Conservation (phyloP, 176 grass and related monocot species). For the Chloris gayana region DNA sequence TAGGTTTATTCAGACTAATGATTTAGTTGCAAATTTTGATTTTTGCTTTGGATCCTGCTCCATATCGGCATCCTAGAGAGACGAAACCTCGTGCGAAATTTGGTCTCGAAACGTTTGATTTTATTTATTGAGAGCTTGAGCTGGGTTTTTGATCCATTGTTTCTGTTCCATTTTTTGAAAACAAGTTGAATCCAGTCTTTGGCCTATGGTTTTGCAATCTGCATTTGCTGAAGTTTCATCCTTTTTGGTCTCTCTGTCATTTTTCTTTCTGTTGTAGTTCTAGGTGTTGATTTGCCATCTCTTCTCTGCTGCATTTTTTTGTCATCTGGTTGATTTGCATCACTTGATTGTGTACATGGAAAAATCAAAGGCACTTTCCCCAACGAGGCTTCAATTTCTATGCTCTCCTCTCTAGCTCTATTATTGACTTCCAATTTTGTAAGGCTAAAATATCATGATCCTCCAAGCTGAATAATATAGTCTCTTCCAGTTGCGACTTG, state of each 20-base stretch:
- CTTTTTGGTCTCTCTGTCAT: slow-evolving; percentile 47
- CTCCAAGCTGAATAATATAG: slow-evolving; percentile 36
- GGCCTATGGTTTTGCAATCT: background rate
- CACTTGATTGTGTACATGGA: background rate
- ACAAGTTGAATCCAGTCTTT: background rate
- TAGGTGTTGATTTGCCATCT: slow-evolving; percentile 19
- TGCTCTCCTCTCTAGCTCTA: slow-evolving; percentile 8
- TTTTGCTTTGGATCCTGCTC: background rate
- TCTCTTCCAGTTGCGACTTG: slow-evolving; percentile 18
- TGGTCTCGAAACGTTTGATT: background rate
- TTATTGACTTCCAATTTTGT: slow-evolving; percentile 28
- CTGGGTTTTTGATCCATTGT: background rate
- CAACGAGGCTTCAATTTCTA: slow-evolving; percentile 36
- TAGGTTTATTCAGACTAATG: background rate
- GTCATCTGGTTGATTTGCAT: slow-evolving; percentile 31
- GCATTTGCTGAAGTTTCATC: background rate
- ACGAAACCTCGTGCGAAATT: background rate
- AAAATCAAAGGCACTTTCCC: slow-evolving; percentile 20
- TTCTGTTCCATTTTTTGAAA: no score
- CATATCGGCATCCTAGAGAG: background rate
- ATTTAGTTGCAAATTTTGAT: background rate
- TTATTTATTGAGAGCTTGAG: background rate
- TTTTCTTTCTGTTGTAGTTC: slow-evolving; percentile 10
- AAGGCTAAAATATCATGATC: slow-evolving; percentile 36
- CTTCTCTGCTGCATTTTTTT: slow-evolving; percentile 23